Conservation (phyloP, 2,329 filamentous ascomycete species). For the Aspergillus latus region DNA sequence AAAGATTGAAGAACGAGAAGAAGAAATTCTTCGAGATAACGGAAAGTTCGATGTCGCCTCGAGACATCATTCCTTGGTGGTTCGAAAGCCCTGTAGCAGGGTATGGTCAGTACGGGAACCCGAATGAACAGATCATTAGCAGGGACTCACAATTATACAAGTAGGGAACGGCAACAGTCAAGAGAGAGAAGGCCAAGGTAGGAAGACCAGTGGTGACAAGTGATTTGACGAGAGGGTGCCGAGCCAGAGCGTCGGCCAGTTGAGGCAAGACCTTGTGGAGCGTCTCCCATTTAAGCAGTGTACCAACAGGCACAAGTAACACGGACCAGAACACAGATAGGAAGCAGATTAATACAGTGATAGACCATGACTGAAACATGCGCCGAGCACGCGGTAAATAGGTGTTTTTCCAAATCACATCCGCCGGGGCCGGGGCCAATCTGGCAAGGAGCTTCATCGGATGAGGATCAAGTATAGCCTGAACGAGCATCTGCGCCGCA, state of each 20-base stretch:
- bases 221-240: constrained; percentile 69
- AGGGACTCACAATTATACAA: constrained; percentile 75
- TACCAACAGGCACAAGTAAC: constrained; percentile 75
- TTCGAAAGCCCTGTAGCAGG: constrained; percentile 67
- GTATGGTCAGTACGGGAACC: not conserved
- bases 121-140: not conserved
- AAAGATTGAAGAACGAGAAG: constrained; percentile 99
- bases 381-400: constrained; percentile 74
- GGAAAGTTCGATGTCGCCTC: constrained; percentile 90
- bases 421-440: constrained; percentile 80
- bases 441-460: constrained; percentile 84
- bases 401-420: constrained; percentile 94
- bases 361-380: constrained; percentile 74
- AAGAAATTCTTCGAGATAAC: constrained; percentile 99
- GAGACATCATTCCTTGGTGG: constrained; percentile 90
- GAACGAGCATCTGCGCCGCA: constrained; percentile 89
- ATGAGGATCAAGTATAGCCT: constrained; percentile 87
- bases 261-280: constrained; percentile 71
- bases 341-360: constrained; percentile 79
- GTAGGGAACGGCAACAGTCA: constrained; percentile 89
- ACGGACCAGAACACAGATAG: constrained; percentile 87
- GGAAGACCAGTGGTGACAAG: constrained; percentile 86
- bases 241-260: constrained; percentile 65
- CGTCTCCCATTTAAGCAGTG: constrained; percentile 75
- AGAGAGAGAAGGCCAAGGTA: constrained; percentile 77